Base-by-base conservation (phyloP, 495 filamentous ascomycete species). In the Amorphotheca resinae region DNA sequence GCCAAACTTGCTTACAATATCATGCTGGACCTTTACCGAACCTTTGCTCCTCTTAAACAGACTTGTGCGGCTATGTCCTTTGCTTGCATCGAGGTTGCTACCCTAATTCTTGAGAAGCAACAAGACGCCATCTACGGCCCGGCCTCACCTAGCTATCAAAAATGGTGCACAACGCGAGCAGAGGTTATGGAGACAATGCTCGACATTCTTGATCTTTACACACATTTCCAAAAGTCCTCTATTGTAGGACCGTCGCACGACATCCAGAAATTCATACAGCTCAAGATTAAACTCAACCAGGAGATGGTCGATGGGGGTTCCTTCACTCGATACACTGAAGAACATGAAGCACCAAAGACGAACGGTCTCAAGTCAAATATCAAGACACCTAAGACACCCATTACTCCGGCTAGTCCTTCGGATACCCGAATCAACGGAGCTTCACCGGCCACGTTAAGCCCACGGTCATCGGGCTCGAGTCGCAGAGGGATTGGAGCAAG, bases 41-140 rank as follows among this genome's bases (percentile, higher is more conserved):
- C 91, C 3, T 93, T 84, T 59, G 79, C 82, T 4, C 91, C 89
- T 14, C 65, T 96, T 25, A 96, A 95, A 62, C 84, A 93, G 45
- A 79, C 76, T 0, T 79, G 80, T 3, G 69, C 77, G 15, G 80
- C 84, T 3, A 77, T 95, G 64, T 86, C 87, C 2, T 65, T 91
- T 35, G 78, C 77, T n/a, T 76, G 82, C 53, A 63, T 93, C 2
- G 86, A 93, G 59, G 73, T 96, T 30, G 78, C 87, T 1, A 70
- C 77, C 1, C 72, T 82, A 18, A 57, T 95, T 20, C 22, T 44
- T 9, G 55, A 58, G 33, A 49, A 52, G 31, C 49, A 50, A 38
- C 20, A 43, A 22, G 32, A 41, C 8, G 21, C 9, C 0, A 48
- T 57, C 25, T 45, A 38, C 8, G 45, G 48, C 7, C 22, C 42